These are phyloP conservation scores for Lizonia empirigonia DNA, from an alignment of 2,329 filamentous ascomycete species.

Conservation along the genomic window DNA sequence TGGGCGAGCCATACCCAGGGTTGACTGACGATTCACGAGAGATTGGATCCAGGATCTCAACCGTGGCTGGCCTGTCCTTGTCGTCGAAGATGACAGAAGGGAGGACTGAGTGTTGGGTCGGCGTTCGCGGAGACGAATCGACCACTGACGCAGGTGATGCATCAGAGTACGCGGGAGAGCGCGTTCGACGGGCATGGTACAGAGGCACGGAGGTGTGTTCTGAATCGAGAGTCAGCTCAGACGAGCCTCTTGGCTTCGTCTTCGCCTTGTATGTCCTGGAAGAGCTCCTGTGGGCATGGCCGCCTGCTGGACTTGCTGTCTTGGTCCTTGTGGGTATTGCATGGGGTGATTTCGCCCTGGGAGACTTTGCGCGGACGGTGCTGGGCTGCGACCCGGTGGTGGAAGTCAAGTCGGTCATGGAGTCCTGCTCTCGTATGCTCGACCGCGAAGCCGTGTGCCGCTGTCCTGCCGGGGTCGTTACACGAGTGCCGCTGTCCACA, in stretches of 20 bases:
- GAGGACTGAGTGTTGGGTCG: conserved; percentile 48
- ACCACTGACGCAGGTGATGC: conserved; percentile 49
- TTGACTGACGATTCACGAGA: conserved; percentile 43
- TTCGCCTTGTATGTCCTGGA: conserved; percentile 30
- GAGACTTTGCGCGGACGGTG: conserved; percentile 44
- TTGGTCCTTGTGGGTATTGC: conserved; percentile 25
- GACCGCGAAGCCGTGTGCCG: conserved; percentile 48
- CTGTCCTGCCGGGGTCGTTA: conserved; percentile 45
- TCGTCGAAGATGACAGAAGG: conserved; percentile 39
- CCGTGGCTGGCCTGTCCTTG: conserved; percentile 47
- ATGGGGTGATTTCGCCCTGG: conserved; percentile 33
- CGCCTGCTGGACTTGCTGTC: conserved; percentile 31
- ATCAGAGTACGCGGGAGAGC: conserved; percentile 45
- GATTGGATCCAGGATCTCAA: conserved; percentile 51
- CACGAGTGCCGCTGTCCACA: conserved; percentile 48
- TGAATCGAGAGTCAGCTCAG: conserved; percentile 53
- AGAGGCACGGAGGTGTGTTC: conserved; percentile 55
- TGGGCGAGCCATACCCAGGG: conserved; percentile 56
- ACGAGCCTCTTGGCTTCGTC: conserved; percentile 44
- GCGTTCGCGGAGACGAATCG: conserved; percentile 55
- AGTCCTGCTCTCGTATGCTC: conserved; percentile 51
- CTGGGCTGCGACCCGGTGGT: conserved; percentile 50
- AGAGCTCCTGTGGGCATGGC: conserved; percentile 29
- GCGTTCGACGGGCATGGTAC: conserved; percentile 39
- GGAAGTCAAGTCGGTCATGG: conserved; percentile 51